Evolutionary conservation across 495 filamentous ascomycete genomes (phyloP), one percentile per base, ranked within the genome.

Genomic region (Geoglossum glabrum): DNA sequence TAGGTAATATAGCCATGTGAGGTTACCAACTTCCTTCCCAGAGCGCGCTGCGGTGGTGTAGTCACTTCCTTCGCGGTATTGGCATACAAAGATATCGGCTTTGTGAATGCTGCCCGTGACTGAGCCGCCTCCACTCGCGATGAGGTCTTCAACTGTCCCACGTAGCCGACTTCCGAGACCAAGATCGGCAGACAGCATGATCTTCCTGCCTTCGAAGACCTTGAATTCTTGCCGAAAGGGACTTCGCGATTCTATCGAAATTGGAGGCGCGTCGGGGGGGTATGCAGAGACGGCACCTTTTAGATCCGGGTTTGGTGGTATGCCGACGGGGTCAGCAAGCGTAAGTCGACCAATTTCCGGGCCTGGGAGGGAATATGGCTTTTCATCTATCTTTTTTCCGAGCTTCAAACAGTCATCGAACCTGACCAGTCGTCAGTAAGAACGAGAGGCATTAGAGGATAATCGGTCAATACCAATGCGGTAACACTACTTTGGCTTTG

Each of bases 361-460:
- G 62, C 96, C 76, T 15, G 93, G 92, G 13, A 97, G 79, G 23
- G 76, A 73, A 66, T 99, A 99, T 13, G 93, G 92, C 13, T 73
- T 69, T 63, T 97, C 92, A 62, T 86, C 80, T 58, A 99, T 95
- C 51, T 84, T 78, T 63, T 83, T 83, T 38, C 89, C 87, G 47
- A 99, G 79, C 68, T 85, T 88, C 34, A 99, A 76, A 67, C 92
- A 99, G 65, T 95, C 90, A 61, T 97, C 92, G 64, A 99, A 95
- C 86, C 86, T 90, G 55, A 34, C 19, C 9, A 43, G 51, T 11
- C 57, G 23, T 73, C 60, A 73, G 66, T 56, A 40, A 54, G 11
- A 31, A 5, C 15, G 34, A 46, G 3, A 26, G 11, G 5, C 15
- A 45, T 45, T 31, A 34, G 17, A 59, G 11, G 38, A 56, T 17